Evolutionary conservation across 441 rosid species (phyloP), one percentile per base, ranked within the genome.

Genomic region (Cnidoscolus chayamansa): DNA sequence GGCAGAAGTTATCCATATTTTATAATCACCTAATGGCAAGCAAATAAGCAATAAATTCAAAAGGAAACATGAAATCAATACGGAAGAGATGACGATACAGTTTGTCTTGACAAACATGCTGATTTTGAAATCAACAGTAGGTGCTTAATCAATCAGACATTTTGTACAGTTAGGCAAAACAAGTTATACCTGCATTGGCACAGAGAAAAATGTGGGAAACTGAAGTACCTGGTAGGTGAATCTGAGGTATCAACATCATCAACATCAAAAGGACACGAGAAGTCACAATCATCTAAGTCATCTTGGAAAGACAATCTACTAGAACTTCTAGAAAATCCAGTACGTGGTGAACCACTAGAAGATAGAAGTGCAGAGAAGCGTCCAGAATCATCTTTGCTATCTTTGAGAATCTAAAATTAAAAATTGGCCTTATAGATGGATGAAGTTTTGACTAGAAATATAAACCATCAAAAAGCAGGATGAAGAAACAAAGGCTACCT

Each of bases 231-330:
- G 83, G 77, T 79, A 58, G 75, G 87, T 73, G 85, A 83, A 81
- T 82, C 92, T 66, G 88, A 81, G 45, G 76, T 70, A 4, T 91
- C 97, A 53, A 86, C 86, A 74, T 93, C 97, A 79, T 93, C 98
- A 53, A 90, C 87, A 77, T 85, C 94, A 63, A 93, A 91, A 76
- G 97, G 92, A 81, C 97, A 89, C 20, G 98, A 86, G 79, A 90
- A 93, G 58, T 89, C 98, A 73, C 84, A 80, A 78, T 90, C 93
- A 78, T 90, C 97, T 65, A 80, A 54, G 73, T 91, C 96, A 72
- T 93, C 94, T 74, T 80, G 94, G 66, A 86, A 89, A 74, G 98
- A 94, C 58, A 91, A 83, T 81, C 93, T 85, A 84, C 96, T 89
- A 51, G 97, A 90, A 83, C 91, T 89, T 74, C 89, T 81, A 70